Evolutionary conservation across 2,329 filamentous ascomycete genomes (phyloP).

Genomic region (Fusarium sp.): DNA sequence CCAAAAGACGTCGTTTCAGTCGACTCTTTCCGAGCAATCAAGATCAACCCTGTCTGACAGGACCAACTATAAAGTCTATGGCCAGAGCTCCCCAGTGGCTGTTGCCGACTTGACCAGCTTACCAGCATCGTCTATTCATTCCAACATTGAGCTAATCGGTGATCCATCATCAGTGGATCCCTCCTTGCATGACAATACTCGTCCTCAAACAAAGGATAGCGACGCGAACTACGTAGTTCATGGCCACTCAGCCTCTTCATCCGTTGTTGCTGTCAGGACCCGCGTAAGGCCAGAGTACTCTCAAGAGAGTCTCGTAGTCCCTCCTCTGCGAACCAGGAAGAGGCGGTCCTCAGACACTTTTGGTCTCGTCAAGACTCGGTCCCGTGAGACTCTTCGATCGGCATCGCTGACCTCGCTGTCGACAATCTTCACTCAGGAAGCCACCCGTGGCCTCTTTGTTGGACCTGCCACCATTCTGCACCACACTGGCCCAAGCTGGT

Average conservation of each 20-base stretch:
- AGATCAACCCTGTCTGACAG: slow-evolving; percentile 62
- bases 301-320: slow-evolving; percentile 70
- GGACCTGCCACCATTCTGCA: slow-evolving; percentile 44
- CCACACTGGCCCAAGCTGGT: slow-evolving; percentile 41
- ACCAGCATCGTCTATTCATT: slow-evolving; percentile 56
- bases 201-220: slow-evolving; percentile 53
- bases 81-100: slow-evolving; percentile 56
- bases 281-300: slow-evolving; percentile 62
- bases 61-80: slow-evolving; percentile 67
- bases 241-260: slow-evolving; percentile 57
- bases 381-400: slow-evolving; percentile 65
- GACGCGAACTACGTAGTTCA: slow-evolving; percentile 68
- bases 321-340: slow-evolving; percentile 64
- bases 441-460: slow-evolving; percentile 50
- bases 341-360: slow-evolving; percentile 62
- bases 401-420: slow-evolving; percentile 69
- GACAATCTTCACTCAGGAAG: slow-evolving; percentile 65
- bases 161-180: slow-evolving; percentile 62
- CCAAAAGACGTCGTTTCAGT: slow-evolving; percentile 39
- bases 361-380: slow-evolving; percentile 62
- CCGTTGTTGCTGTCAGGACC: slow-evolving; percentile 49
- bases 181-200: slow-evolving; percentile 51
- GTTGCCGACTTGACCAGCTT: slow-evolving; percentile 55
- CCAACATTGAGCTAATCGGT: slow-evolving; percentile 65
- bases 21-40: slow-evolving; percentile 47